phyloP scores from a whole-genome alignment of 768 basidiomycete species.

The Podaxis sp. region DNA sequence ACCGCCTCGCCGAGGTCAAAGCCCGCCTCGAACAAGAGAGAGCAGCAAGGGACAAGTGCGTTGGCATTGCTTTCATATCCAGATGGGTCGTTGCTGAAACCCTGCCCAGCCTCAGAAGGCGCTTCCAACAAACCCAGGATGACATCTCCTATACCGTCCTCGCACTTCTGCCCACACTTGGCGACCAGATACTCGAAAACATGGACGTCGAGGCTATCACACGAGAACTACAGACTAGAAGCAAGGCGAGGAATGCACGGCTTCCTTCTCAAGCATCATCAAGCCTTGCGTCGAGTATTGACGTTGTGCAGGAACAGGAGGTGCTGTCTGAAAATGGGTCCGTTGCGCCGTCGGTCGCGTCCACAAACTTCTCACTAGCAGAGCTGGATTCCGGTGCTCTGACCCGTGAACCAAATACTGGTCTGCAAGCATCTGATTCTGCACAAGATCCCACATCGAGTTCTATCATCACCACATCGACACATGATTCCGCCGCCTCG shows the following conservation, averaged over 20 bases:
- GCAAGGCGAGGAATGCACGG: constrained; percentile 11
- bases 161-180: constrained; percentile 63
- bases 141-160: constrained; percentile 74
- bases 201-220: constrained; percentile 79
- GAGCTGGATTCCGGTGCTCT: constrained; percentile 7
- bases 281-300: constrained; percentile 23
- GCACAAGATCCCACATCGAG: background rate
- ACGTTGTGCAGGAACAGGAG: constrained; percentile 35
- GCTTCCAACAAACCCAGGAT: constrained; percentile 75
- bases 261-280: constrained; percentile 13
- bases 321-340: constrained; percentile 39
- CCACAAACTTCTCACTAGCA: constrained; percentile 2
- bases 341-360: background rate
- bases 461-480: background rate
- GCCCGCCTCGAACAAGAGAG: constrained; percentile 56
- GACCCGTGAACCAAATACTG: background rate
- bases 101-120: constrained; percentile 51
- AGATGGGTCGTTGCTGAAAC: background rate
- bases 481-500: background rate
- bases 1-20: constrained; percentile 63
- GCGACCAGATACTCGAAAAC: constrained; percentile 56
- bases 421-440: background rate
- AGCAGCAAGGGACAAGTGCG: constrained; percentile 67
- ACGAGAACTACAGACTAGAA: constrained; percentile 38
- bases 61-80: constrained; percentile 14